These are phyloP conservation scores for Thermothielavioides terrestris DNA, from an alignment of 495 filamentous ascomycete species.

Conservation along the genomic window DNA sequence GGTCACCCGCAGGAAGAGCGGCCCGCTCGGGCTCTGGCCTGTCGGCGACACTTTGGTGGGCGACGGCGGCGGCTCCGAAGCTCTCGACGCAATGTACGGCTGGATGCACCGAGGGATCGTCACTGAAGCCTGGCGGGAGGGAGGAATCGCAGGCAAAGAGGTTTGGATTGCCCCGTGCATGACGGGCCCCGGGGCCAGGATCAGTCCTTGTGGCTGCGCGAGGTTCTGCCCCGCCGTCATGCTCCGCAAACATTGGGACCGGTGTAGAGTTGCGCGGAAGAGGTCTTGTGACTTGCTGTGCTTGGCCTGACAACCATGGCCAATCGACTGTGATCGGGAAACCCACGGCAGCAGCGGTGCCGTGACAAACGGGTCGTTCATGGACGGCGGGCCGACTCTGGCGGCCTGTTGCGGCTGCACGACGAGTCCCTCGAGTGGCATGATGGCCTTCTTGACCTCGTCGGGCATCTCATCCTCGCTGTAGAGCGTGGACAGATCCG, in stretches of 20 bases:
- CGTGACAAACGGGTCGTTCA: slow-evolving; percentile 11
- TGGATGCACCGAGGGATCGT: background rate
- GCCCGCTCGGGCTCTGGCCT: slow-evolving; percentile 3
- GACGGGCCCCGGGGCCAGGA: background rate
- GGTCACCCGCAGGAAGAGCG: slow-evolving; percentile 8
- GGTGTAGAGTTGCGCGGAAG: slow-evolving; percentile 11
- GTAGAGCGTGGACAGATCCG: slow-evolving; percentile 36
- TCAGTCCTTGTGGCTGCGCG: slow-evolving; percentile 1
- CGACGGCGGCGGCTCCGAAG: slow-evolving; percentile 5
- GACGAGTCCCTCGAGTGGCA: slow-evolving; percentile 7
- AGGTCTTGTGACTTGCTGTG: slow-evolving; percentile 4
- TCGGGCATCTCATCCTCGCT: slow-evolving; percentile 35
- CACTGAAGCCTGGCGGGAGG: background rate
- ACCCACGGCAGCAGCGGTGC: background rate
- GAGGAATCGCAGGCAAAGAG: background rate
- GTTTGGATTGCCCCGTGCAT: background rate
- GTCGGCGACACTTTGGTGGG: background rate
- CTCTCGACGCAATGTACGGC: background rate
- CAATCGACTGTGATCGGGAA: background rate
- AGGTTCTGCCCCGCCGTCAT: slow-evolving; percentile 3
- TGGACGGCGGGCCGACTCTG: slow-evolving; percentile 3
- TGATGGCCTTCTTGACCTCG: slow-evolving; percentile 9
- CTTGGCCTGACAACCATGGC: slow-evolving; percentile 5
- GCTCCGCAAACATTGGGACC: slow-evolving; percentile 6
- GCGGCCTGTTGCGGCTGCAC: slow-evolving; percentile 7